Conservation (phyloP, 305 asterid genomes). For the Fraxinus floribunda region DNA sequence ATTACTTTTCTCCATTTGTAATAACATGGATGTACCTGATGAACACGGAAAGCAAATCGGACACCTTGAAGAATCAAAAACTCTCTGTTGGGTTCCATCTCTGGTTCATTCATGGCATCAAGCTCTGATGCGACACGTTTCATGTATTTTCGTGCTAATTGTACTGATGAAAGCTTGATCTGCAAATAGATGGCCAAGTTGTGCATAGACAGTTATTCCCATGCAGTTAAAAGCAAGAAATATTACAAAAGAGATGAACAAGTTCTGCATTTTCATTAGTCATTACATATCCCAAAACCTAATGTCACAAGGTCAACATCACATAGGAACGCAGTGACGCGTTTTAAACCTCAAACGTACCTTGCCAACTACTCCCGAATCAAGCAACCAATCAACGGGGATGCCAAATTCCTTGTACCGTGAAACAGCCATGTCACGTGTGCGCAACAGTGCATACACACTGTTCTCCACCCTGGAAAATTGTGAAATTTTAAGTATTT, state of each 20-base stretch:
- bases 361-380: slow-evolving; percentile 97
- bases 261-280: neutral
- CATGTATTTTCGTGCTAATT: slow-evolving; percentile 91
- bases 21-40: slow-evolving; percentile 54
- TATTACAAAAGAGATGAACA: neutral
- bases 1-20: neutral
- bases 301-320: neutral
- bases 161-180: slow-evolving; percentile 95
- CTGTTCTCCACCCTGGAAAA: slow-evolving; percentile 77
- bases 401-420: slow-evolving; percentile 88
- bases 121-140: slow-evolving; percentile 92
- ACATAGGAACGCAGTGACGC: neutral
- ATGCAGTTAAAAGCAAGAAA: neutral
- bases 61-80: slow-evolving; percentile 91
- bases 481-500: neutral
- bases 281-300: neutral
- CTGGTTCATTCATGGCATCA: slow-evolving; percentile 74
- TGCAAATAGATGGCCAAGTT: slow-evolving; percentile 32
- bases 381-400: slow-evolving; percentile 92
- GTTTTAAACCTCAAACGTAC: slow-evolving; percentile 29
- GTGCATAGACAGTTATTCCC: neutral
- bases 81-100: slow-evolving; percentile 91
- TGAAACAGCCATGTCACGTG: slow-evolving; percentile 91
- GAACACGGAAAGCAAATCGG: slow-evolving; percentile 96
- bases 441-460: slow-evolving; percentile 77